phyloP scores from a whole-genome alignment of 352 stramenopile genomes.

The Phytophthora pistaciae region DNA sequence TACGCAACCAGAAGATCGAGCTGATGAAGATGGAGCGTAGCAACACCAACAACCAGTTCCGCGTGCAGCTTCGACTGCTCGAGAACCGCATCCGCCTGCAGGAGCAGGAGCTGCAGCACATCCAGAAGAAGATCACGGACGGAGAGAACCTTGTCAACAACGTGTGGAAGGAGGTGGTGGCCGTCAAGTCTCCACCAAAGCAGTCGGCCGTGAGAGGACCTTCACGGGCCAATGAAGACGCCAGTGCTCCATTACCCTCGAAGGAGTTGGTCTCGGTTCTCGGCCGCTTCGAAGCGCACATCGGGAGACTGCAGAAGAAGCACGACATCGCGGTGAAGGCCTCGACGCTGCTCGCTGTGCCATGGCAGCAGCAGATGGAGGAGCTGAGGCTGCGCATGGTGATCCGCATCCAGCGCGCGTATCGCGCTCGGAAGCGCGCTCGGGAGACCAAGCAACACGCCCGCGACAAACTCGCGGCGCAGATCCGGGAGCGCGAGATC shows the following conservation, averaged over 20 bases:
- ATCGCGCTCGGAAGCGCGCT: conserved; percentile 52
- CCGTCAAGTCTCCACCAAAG: conserved; percentile 24
- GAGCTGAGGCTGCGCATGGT: conserved; percentile 73
- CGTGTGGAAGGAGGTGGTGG: conserved; percentile 67
- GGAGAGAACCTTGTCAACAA: conserved; percentile 62
- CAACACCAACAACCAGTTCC: conserved; percentile 58
- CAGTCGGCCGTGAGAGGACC: background rate
- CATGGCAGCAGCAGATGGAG: conserved; percentile 81
- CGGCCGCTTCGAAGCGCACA: conserved; percentile 62
- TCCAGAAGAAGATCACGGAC: conserved; percentile 58
- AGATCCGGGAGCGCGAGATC: conserved; percentile 61
- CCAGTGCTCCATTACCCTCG: conserved; percentile 2
- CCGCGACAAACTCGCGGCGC: conserved; percentile 53
- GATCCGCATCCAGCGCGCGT: conserved; percentile 77
- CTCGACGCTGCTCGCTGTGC: conserved; percentile 52
- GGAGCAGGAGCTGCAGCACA: conserved; percentile 70
- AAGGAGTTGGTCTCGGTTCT: conserved; percentile 68
- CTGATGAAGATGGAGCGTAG: conserved; percentile 64
- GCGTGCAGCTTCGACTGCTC: conserved; percentile 63
- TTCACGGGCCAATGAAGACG: background rate
- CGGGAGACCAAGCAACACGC: conserved; percentile 57
- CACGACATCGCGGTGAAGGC: conserved; percentile 71
- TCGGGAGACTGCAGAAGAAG: conserved; percentile 61
- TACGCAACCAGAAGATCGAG: conserved; percentile 74
- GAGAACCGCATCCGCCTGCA: conserved; percentile 66